Percentiles rank a stretch among this genome's conserved stretches.
Evolutionary conservation across 108 stramenopile genomes (phyloP).

Genomic region (Ochromonas danica): DNA sequence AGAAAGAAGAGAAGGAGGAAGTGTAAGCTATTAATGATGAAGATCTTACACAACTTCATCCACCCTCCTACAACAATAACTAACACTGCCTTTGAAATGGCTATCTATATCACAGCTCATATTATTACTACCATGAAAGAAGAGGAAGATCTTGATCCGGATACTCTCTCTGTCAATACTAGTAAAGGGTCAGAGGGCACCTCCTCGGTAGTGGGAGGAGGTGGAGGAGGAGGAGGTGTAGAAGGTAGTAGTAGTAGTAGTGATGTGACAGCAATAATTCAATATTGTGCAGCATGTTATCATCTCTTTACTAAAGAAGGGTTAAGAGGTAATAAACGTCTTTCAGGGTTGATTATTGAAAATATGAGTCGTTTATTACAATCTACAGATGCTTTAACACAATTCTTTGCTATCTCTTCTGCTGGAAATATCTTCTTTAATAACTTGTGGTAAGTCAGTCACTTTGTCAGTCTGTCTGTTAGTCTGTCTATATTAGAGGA

Average conservation of each 20-base stretch:
- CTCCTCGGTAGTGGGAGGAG: too few relatives aligned
- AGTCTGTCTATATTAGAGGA: too few relatives aligned
- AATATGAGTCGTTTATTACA: not conserved
- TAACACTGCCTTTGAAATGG: not conserved
- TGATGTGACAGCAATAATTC: conserved; percentile 7
- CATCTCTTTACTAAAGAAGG: not conserved
- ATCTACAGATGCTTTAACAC: conserved; percentile 19
- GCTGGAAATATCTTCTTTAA: conserved; percentile 18
- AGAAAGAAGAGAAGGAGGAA: too few relatives aligned
- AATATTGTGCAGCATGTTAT: conserved; percentile 27
- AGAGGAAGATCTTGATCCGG: not conserved
- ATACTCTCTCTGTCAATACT: too few relatives aligned
- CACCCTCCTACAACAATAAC: not conserved
- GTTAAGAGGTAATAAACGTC: not conserved
- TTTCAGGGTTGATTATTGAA: conserved; percentile 1
- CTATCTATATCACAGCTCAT: not conserved
- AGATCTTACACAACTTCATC: conserved; percentile 24
- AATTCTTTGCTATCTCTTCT: conserved; percentile 19
- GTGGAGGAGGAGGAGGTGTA: too few relatives aligned
- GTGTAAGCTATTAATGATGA: not conserved
- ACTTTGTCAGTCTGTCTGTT: too few relatives aligned
- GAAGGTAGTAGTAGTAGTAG: too few relatives aligned
- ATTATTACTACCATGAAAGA: not conserved
- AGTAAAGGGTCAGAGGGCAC: too few relatives aligned
- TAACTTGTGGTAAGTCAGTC: conserved; percentile 19